Base-by-base conservation (phyloP, 352 stramenopile species). In the Phytophthora sojae region DNA sequence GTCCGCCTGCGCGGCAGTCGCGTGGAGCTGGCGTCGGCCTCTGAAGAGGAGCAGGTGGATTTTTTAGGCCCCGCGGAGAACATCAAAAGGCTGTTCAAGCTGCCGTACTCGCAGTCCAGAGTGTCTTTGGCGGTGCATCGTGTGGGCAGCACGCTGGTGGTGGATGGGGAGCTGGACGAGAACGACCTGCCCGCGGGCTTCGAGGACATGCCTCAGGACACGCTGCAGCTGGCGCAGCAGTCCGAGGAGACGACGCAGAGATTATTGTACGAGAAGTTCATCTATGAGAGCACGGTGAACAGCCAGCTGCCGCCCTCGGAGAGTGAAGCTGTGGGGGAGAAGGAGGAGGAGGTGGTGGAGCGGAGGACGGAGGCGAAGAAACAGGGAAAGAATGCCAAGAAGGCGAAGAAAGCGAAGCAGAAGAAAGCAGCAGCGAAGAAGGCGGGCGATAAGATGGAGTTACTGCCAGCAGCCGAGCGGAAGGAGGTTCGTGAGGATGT, bases 11-110 rank as follows among this genome's bases (percentile, higher is more conserved):
- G 87, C 25, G 83, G 83, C 7, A 80, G 74, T 47, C 79, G 86
- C 42, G 82, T 96, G 23, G 89, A 96, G 67, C 66, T 96, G 11
- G 76, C 86, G 23, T 92, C 86, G 7, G 73, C 82, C 2, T 83
- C 81, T 1, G 83, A 93, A 21, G 86, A 94, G 17, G 78, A 94
- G 14, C 56, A 85, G 0, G 84, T 95, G 56, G 83, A 96, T 57
- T 96, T 94, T 53, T 59, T 96, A 37, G 89, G 89, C 0, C 89
- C 89, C 0, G 89, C 89, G 0, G 89, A 96, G 68, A 94, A 94
- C 60, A 94, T 96, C 61, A 96, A 96, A 69, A 86, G 83, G 39
- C 79, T 96, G 2, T 96, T 96, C 67, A 96, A 96, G 69, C 66
- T 96, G 57, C 87, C 89, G 35, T 96, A 96, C 69, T 95, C 89